Percentiles rank a stretch among this genome's conserved stretches.
phyloP scores from a whole-genome alignment of 1,139 yeast species.

The Suhomyces ambrosiae region DNA sequence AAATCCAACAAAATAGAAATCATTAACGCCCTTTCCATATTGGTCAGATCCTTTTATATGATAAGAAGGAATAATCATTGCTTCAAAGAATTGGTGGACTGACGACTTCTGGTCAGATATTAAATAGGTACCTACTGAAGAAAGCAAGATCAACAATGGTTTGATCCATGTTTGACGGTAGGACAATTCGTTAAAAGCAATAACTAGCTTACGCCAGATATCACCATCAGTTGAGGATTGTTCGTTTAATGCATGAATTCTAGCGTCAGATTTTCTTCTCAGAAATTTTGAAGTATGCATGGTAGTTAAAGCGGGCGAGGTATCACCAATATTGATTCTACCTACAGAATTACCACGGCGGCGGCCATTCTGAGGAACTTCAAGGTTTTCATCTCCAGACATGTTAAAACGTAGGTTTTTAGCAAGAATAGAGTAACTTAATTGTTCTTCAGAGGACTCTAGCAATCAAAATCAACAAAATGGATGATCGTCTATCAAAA shows the following conservation, averaged over 20 bases:
- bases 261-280: conserved; percentile 35
- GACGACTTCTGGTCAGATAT: conserved; percentile 54
- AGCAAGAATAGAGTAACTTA: not conserved
- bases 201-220: conserved; percentile 51
- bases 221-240: conserved; percentile 41
- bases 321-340: conserved; percentile 59
- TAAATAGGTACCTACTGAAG: conserved; percentile 42
- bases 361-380: conserved; percentile 22
- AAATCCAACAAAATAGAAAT: conserved; percentile 75
- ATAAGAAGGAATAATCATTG: conserved; percentile 72
- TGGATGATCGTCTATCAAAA: not conserved
- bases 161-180: conserved; percentile 80
- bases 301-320: conserved; percentile 52
- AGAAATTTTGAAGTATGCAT: conserved; percentile 43
- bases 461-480: not conserved
- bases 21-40: conserved; percentile 88
- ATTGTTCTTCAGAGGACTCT: not conserved
- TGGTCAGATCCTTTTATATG: conserved; percentile 54
- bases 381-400: conserved; percentile 9
- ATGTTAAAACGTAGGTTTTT: conserved; percentile 2
- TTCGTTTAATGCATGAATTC: conserved; percentile 33
- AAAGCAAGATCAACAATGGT: conserved; percentile 55
- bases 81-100: conserved; percentile 58
- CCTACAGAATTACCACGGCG: conserved; percentile 61
- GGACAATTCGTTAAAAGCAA: conserved; percentile 60